Evolutionary conservation across 139 green algal species (phyloP).

Genomic region (Coccomyxa sp.): DNA sequence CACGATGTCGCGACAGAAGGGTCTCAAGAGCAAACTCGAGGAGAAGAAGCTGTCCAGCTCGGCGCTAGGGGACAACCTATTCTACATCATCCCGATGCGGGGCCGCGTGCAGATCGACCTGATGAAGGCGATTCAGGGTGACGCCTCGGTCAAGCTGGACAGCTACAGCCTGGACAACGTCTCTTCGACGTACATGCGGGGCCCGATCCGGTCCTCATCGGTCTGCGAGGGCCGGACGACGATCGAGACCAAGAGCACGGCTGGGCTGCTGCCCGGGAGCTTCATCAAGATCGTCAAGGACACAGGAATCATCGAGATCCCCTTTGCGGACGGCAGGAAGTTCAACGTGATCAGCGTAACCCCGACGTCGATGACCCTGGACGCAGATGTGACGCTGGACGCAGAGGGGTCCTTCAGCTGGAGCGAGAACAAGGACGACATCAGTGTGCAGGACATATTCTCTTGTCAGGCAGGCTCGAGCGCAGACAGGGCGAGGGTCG

Average conservation of each 20-base stretch:
- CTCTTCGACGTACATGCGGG: background rate
- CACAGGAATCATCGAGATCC: background rate
- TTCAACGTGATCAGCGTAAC: background rate
- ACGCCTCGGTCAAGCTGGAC: background rate
- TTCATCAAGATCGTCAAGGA: conserved; percentile 1
- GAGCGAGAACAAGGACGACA: background rate
- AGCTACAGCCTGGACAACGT: background rate
- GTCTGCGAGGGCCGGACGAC: background rate
- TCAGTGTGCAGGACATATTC: background rate
- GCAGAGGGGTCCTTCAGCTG: background rate
- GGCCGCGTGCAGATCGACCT: background rate
- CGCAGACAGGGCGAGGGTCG: background rate
- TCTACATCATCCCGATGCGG: background rate
- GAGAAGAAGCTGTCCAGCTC: background rate
- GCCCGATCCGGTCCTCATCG: background rate
- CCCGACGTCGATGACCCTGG: background rate
- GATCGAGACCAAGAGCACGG: background rate
- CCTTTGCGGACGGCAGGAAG: background rate
- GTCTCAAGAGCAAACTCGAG: background rate
- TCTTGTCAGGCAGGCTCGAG: background rate
- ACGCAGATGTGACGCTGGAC: background rate
- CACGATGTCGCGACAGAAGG: background rate
- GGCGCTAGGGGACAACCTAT: background rate
- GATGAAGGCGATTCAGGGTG: background rate
- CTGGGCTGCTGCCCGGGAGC: background rate